phyloP scores from a whole-genome alignment of 768 basidiomycete species.

The Boletellus ananiceps region DNA sequence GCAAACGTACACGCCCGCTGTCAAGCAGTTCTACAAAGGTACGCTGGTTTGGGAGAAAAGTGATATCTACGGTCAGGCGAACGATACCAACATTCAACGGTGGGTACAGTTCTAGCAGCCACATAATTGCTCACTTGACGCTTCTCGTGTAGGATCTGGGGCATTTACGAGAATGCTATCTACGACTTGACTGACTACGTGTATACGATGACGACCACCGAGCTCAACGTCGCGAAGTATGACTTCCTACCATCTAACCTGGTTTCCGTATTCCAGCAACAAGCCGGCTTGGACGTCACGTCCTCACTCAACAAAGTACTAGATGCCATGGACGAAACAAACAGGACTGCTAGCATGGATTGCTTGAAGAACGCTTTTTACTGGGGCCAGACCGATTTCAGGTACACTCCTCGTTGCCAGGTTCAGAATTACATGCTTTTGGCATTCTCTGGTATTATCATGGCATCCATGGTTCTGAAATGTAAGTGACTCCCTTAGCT shows the following conservation, averaged over 20 bases:
- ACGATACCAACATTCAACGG: constrained; percentile 33
- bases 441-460: constrained; percentile 50
- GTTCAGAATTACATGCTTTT: constrained; percentile 60
- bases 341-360: constrained; percentile 36
- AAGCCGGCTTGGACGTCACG: constrained; percentile 60
- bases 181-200: constrained; percentile 70
- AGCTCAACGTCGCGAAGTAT: constrained; percentile 41
- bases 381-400: constrained; percentile 53
- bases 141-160: constrained; percentile 45
- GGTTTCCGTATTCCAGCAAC: constrained; percentile 50
- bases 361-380: constrained; percentile 64
- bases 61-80: constrained; percentile 35
- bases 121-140: constrained; percentile 10
- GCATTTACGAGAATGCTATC: constrained; percentile 50
- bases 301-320: constrained; percentile 44
- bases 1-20: constrained; percentile 48
- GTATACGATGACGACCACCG: constrained; percentile 47
- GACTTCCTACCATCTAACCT: constrained; percentile 49
- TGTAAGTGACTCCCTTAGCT: constrained; percentile 39
- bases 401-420: constrained; percentile 49
- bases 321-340: constrained; percentile 35
- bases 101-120: constrained; percentile 10
- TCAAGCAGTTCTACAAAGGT: constrained; percentile 56
- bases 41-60: constrained; percentile 47
- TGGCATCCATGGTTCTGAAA: constrained; percentile 52